phyloP scores from a whole-genome alignment of 805 yeast species.

The Saccharomycopsis vini region DNA sequence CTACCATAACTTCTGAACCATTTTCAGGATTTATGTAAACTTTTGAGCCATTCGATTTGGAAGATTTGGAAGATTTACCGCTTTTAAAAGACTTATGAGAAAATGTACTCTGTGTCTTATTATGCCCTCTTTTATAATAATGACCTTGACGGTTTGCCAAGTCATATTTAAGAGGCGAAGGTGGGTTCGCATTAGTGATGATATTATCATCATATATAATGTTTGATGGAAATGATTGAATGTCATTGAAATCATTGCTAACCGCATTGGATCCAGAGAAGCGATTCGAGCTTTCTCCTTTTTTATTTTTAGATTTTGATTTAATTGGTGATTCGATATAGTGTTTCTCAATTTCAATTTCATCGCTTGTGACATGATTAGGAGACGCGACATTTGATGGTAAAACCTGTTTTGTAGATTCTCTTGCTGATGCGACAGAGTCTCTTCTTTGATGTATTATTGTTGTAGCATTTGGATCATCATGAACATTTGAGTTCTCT shows the following conservation, averaged over 20 bases:
- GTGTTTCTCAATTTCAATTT: not conserved
- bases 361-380: too few relatives aligned
- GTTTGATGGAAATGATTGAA: slow-evolving; percentile 13
- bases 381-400: too few relatives aligned
- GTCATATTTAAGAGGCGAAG: slow-evolving; percentile 13
- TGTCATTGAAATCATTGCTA: not conserved
- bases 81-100: slow-evolving; percentile 7
- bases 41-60: slow-evolving; percentile 3
- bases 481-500: too few relatives aligned
- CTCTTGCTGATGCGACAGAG: not conserved
- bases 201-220: slow-evolving; percentile 17
- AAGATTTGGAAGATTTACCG: slow-evolving; percentile 11
- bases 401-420: not conserved
- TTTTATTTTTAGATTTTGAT: slow-evolving; percentile 3
- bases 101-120: slow-evolving; percentile 12
- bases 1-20: slow-evolving; percentile 17
- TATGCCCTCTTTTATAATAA: slow-evolving; percentile 11
- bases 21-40: slow-evolving; percentile 15
- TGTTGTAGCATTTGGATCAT: too few relatives aligned
- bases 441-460: slow-evolving; percentile 2
- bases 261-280: too few relatives aligned
- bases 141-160: not conserved
- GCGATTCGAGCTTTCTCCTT: slow-evolving; percentile 1
- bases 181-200: slow-evolving; percentile 19
- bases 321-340: not conserved